Evolutionary conservation across 2,329 filamentous ascomycete species (phyloP).

Genomic region (Apiospora koreana): DNA sequence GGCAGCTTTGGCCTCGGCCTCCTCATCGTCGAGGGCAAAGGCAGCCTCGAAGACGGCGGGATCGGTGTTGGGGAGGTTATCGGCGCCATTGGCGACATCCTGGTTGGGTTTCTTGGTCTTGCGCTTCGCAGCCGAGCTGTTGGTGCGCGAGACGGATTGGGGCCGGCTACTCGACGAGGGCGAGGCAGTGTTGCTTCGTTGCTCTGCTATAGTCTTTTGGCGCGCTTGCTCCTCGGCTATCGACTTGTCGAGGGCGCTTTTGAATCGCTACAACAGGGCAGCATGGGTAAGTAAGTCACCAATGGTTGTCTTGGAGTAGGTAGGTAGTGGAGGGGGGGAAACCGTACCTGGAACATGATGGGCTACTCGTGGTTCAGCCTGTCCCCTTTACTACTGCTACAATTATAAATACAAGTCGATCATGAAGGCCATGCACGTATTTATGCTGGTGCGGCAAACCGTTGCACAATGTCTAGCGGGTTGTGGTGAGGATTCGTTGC

Average conservation of each 20-base stretch:
- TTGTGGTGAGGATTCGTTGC: neutral
- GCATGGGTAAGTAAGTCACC: neutral
- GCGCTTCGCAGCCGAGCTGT: constrained; percentile 38
- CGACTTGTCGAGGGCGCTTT: constrained; percentile 80
- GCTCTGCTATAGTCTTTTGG: constrained; percentile 56
- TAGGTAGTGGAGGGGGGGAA: neutral
- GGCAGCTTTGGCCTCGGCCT: constrained; percentile 67
- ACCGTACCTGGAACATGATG: constrained; percentile 6
- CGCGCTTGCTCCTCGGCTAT: constrained; percentile 92
- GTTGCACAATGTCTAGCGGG: neutral
- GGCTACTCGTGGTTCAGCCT: neutral
- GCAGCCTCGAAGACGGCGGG: constrained; percentile 85
- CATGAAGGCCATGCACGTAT: neutral
- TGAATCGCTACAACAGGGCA: constrained; percentile 66
- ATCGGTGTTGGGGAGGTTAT: constrained; percentile 61
- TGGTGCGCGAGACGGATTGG: constrained; percentile 43
- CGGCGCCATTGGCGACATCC: constrained; percentile 39
- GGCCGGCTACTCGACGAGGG: constrained; percentile 46
- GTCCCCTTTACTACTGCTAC: neutral
- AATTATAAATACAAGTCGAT: neutral
- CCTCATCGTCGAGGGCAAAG: constrained; percentile 86
- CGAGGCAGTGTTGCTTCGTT: constrained; percentile 44
- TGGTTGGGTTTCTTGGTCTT: constrained; percentile 42
- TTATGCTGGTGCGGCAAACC: neutral
- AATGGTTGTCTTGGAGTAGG: neutral